phyloP scores from a whole-genome alignment of 371 early-diverging fungal genomes.

The Mucor circinelloides region DNA sequence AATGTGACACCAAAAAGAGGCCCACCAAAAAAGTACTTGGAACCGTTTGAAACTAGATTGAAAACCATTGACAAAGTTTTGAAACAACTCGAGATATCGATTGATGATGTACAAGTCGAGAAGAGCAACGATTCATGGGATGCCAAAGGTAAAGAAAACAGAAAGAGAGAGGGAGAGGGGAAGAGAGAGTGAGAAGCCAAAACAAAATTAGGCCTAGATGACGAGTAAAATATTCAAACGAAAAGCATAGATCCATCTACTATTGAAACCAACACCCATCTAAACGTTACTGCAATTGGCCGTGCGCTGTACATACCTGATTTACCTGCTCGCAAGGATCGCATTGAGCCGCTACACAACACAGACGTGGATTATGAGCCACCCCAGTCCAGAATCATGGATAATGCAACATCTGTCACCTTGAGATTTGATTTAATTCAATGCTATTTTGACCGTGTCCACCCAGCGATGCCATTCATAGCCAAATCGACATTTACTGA shows the following conservation, averaged over 20 bases:
- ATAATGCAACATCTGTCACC: not conserved
- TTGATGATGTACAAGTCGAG: not conserved
- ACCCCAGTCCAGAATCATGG: slow-evolving; percentile 4
- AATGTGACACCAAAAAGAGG: slow-evolving; percentile 43
- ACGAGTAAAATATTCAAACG: not conserved
- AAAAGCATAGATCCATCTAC: not conserved
- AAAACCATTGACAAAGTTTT: slow-evolving; percentile 39
- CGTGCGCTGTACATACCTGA: slow-evolving; percentile 23
- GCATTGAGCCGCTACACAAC: slow-evolving; percentile 16
- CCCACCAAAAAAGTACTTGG: slow-evolving; percentile 51
- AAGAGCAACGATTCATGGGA: not conserved
- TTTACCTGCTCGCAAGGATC: slow-evolving; percentile 19
- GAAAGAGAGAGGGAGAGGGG: not conserved
- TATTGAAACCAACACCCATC: slow-evolving; percentile 1
- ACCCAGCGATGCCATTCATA: slow-evolving; percentile 62
- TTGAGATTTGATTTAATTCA: slow-evolving; percentile 27
- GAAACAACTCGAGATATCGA: slow-evolving; percentile 19
- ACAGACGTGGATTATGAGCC: slow-evolving; percentile 7
- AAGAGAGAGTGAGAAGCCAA: not conserved
- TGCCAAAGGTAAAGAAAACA: not conserved
- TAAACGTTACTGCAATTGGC: slow-evolving; percentile 19
- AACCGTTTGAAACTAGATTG: slow-evolving; percentile 43
- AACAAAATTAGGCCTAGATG: no score
- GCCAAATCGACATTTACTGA: slow-evolving; percentile 45
- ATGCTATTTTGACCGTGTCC: slow-evolving; percentile 54